Conservation (phyloP, 805 yeast genomes). For the Metschnikowia continentalis region DNA sequence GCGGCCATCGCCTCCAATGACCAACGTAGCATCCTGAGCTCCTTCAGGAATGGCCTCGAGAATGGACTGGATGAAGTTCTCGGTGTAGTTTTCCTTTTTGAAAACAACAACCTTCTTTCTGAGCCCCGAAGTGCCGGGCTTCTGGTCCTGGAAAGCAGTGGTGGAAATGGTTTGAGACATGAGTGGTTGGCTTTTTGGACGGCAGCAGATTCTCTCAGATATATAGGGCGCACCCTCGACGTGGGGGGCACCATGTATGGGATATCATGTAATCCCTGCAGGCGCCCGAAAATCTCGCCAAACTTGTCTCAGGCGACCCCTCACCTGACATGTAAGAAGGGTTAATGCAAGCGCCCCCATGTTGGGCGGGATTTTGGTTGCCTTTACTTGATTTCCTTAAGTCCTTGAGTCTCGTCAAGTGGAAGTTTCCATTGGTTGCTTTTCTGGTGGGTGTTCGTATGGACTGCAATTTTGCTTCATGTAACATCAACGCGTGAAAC, state of each 20-base stretch:
- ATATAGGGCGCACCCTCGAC: conserved; percentile 1
- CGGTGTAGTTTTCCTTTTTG: conserved; percentile 76
- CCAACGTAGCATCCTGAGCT: conserved; percentile 63
- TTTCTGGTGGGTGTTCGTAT: no score
- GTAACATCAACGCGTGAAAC: no score
- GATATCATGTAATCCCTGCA: conserved; percentile 2
- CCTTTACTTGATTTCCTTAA: background rate
- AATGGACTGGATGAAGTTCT: conserved; percentile 88
- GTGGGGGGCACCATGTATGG: conserved; percentile 7
- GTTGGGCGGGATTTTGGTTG: no score
- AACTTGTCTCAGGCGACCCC: background rate
- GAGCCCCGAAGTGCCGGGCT: conserved; percentile 97
- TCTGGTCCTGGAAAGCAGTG: conserved; percentile 80
- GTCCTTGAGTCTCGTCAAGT: background rate
- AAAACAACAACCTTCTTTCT: conserved; percentile 88
- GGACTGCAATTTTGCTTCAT: no score
- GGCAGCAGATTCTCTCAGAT: background rate
- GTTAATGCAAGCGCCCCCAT: background rate
- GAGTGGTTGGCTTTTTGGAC: background rate
- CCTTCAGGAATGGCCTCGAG: conserved; percentile 91
- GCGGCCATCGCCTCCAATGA: conserved; percentile 96
- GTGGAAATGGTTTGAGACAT: conserved; percentile 46
- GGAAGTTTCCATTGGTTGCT: no score
- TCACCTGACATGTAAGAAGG: background rate
- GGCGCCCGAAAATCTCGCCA: background rate